These are phyloP conservation scores for Coffea canephora DNA, from an alignment of 257 asterid species.

Conservation along the genomic window DNA sequence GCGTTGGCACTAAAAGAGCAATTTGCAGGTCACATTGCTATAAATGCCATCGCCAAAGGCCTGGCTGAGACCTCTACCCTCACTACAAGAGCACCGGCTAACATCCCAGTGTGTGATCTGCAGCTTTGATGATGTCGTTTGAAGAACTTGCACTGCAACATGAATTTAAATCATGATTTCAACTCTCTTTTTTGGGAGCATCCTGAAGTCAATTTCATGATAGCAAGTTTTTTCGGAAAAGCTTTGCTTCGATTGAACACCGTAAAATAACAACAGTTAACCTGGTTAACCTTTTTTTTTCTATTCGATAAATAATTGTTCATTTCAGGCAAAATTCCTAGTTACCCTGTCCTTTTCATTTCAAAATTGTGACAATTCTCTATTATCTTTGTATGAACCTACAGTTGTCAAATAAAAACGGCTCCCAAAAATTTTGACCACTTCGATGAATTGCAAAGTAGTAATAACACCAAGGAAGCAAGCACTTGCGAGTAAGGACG, in stretches of 20 bases:
- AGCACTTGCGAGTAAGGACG: not conserved
- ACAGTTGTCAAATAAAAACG: not conserved
- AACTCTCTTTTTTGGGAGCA: no score
- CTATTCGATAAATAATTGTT: not conserved
- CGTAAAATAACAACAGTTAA: not conserved
- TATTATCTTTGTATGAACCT: not conserved
- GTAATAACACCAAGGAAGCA: no score
- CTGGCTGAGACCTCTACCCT: constrained; percentile 34
- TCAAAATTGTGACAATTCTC: not conserved
- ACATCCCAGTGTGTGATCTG: constrained; percentile 53
- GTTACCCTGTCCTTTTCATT: not conserved
- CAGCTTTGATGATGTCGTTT: constrained; percentile 55
- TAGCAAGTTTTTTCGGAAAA: not conserved
- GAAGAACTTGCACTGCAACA: constrained; percentile 57
- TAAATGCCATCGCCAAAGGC: constrained; percentile 9
- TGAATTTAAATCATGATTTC: not conserved
- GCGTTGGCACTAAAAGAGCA: constrained; percentile 49
- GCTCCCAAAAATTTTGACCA: not conserved
- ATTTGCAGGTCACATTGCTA: constrained; percentile 51
- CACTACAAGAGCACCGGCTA: constrained; percentile 46
- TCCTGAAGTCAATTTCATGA: constrained; percentile 1
- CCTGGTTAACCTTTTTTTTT: no score
- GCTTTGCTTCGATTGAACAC: not conserved
- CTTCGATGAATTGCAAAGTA: no score
- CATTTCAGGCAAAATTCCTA: no score